Percentiles rank a stretch among this genome's conserved stretches.
These are phyloP conservation scores for Lactarius sanguifluus DNA, from an alignment of 768 basidiomycete species.

Conservation along the genomic window DNA sequence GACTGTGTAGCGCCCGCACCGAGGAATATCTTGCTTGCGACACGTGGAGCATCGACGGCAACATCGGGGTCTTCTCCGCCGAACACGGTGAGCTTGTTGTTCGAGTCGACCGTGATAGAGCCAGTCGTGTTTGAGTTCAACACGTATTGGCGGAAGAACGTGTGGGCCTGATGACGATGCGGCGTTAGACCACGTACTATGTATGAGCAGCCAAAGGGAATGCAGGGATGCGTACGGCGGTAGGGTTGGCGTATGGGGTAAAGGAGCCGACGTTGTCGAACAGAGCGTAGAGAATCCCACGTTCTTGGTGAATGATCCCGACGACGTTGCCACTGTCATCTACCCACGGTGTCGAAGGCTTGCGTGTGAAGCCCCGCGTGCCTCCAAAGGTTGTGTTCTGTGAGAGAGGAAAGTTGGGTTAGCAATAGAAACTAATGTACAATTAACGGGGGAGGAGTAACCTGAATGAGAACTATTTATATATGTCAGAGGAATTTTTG, in stretches of 20 bases:
- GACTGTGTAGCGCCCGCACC: slow-evolving; percentile 40
- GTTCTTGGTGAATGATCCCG: slow-evolving; percentile 74
- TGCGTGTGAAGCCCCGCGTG: slow-evolving; percentile 67
- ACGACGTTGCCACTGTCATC: slow-evolving; percentile 58
- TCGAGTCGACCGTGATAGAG: slow-evolving; percentile 41
- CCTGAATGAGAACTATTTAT: slow-evolving; percentile 23
- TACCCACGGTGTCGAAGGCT: slow-evolving; percentile 67
- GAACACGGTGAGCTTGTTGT: slow-evolving; percentile 38
- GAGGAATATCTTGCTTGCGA: slow-evolving; percentile 55
- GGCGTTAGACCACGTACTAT: neutral
- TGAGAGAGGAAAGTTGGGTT: neutral
- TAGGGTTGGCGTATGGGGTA: slow-evolving; percentile 40
- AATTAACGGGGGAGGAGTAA: neutral
- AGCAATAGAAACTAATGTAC: neutral
- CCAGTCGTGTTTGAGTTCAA: slow-evolving; percentile 63
- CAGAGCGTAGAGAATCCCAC: slow-evolving; percentile 52
- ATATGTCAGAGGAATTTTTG: neutral
- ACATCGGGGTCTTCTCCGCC: slow-evolving; percentile 54
- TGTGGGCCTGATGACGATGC: slow-evolving; percentile 47
- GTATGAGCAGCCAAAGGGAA: slow-evolving; percentile 6
- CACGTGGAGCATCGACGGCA: slow-evolving; percentile 49
- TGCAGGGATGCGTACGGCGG: slow-evolving; percentile 50
- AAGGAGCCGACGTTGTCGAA: slow-evolving; percentile 43
- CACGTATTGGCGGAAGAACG: slow-evolving; percentile 65
- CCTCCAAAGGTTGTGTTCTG: slow-evolving; percentile 82